Percentiles rank a stretch among this genome's conserved stretches.
Conservation (phyloP, 2,329 filamentous ascomycete species). For the Domatiomyces globalis region DNA sequence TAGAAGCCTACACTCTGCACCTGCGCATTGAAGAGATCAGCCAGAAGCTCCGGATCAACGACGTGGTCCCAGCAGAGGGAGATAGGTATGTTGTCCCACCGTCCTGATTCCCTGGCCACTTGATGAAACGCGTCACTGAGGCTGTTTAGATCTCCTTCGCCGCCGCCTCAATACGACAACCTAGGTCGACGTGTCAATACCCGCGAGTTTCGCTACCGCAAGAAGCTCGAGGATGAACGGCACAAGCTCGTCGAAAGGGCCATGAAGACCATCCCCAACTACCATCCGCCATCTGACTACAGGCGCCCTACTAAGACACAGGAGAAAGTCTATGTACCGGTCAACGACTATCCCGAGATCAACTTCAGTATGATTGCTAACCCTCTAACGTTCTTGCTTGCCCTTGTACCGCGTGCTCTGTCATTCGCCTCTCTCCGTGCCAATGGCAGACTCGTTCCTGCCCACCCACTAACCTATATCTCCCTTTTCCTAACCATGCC, state of each 20-base stretch:
- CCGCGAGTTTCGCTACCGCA: conserved; percentile 94
- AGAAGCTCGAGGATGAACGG: conserved; percentile 93
- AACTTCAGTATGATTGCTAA: conserved; percentile 99
- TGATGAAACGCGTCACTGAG: conserved; percentile 10
- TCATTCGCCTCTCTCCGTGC: conserved; percentile 25
- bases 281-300: conserved; percentile 96
- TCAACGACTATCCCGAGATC: conserved; percentile 99
- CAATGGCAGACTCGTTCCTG: conserved; percentile 11
- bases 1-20: conserved; percentile 92
- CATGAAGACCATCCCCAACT: conserved; percentile 99
- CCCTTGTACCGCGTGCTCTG: conserved; percentile 29
- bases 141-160: conserved; percentile 67
- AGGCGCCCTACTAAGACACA: conserved; percentile 98
- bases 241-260: conserved; percentile 98
- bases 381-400: conserved; percentile 70
- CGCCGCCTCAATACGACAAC: conserved; percentile 95
- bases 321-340: conserved; percentile 99
- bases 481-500: conserved; percentile 16
- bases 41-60: conserved; percentile 97
- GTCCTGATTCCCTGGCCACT: conserved; percentile 4
- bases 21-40: conserved; percentile 97
- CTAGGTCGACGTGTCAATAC: conserved; percentile 99
- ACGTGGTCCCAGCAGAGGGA: conserved; percentile 92
- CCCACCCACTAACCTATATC: conserved; percentile 24
- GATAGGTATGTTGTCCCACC: conserved; percentile 55